Evolutionary conservation across 2,329 filamentous ascomycete species (phyloP).

Genomic region (Aureobasidium leucospermi): DNA sequence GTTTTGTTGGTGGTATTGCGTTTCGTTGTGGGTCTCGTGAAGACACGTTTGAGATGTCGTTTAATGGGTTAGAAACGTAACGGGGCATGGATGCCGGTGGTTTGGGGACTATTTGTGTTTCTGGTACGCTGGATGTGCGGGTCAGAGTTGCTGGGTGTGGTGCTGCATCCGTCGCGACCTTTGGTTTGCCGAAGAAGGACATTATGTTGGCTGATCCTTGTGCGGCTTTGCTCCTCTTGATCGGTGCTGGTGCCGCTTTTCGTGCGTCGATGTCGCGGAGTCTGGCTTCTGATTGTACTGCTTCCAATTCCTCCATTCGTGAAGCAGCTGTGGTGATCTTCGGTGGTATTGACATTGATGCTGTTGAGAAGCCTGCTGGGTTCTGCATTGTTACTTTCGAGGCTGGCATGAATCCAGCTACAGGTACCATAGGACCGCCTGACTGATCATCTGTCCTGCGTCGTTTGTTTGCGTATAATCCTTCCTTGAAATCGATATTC

Average conservation of each 20-base stretch:
- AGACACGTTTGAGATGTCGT: slow-evolving; percentile 29
- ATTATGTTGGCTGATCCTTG: slow-evolving; percentile 44
- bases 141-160: slow-evolving; percentile 2
- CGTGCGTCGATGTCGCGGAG: slow-evolving; percentile 23
- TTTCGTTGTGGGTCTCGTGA: slow-evolving; percentile 7
- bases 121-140: slow-evolving; percentile 5
- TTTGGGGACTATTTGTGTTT: neutral
- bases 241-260: slow-evolving; percentile 16
- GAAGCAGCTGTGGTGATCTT: slow-evolving; percentile 32
- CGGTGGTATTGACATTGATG: slow-evolving; percentile 22
- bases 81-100: neutral
- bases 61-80: slow-evolving; percentile 19
- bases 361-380: slow-evolving; percentile 23
- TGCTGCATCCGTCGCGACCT: neutral
- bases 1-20: slow-evolving; percentile 7
- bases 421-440: neutral
- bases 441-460: neutral
- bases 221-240: slow-evolving; percentile 32
- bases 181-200: slow-evolving; percentile 40
- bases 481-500: slow-evolving; percentile 5
- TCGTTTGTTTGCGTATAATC: neutral
- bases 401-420: slow-evolving; percentile 17
- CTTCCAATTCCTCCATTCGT: slow-evolving; percentile 33
- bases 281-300: slow-evolving; percentile 26
- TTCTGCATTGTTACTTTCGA: slow-evolving; percentile 22